Percentiles rank a stretch among this genome's conserved stretches.
Evolutionary conservation across 2,329 filamentous ascomycete genomes (phyloP).

Genomic region (Zymoseptoria ardabiliae): DNA sequence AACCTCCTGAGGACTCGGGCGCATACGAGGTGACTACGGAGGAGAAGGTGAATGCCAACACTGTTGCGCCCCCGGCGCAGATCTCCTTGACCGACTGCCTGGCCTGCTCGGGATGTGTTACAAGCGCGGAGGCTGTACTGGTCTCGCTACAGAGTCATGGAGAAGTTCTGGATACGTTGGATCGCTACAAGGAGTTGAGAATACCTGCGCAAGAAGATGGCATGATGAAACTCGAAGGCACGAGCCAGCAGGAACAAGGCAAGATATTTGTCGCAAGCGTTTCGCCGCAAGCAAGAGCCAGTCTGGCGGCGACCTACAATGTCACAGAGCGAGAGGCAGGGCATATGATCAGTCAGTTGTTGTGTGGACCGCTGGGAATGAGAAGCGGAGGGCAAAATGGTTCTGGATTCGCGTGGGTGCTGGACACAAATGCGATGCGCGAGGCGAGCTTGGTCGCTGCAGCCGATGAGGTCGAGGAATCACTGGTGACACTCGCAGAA

Average conservation of each 20-base stretch:
- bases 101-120: conserved; percentile 95
- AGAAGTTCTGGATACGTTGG: conserved; percentile 78
- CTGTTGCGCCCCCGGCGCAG: conserved; percentile 64
- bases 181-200: conserved; percentile 42
- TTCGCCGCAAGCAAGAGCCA: conserved; percentile 84
- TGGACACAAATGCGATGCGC: conserved; percentile 79
- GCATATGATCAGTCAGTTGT: conserved; percentile 72
- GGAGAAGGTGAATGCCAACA: conserved; percentile 54
- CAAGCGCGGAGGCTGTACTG: conserved; percentile 93
- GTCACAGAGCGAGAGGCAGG: conserved; percentile 68
- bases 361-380: conserved; percentile 64
- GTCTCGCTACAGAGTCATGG: conserved; percentile 89
- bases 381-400: conserved; percentile 61
- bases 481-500: conserved; percentile 24
- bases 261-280: conserved; percentile 87
- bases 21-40: conserved; percentile 87
- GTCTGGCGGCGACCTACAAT: conserved; percentile 74
- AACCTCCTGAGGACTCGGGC: conserved; percentile 39
- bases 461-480: conserved; percentile 40
- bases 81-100: conserved; percentile 97
- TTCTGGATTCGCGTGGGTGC: conserved; percentile 78
- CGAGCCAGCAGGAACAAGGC: conserved; percentile 37
- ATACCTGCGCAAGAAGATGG: conserved; percentile 5
- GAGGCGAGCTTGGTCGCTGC: conserved; percentile 68
- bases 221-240: conserved; percentile 7